Percentiles rank a stretch among this genome's conserved stretches.
phyloP scores from a whole-genome alignment of 2,329 filamentous ascomycete species.

The Diaporthe batatas region DNA sequence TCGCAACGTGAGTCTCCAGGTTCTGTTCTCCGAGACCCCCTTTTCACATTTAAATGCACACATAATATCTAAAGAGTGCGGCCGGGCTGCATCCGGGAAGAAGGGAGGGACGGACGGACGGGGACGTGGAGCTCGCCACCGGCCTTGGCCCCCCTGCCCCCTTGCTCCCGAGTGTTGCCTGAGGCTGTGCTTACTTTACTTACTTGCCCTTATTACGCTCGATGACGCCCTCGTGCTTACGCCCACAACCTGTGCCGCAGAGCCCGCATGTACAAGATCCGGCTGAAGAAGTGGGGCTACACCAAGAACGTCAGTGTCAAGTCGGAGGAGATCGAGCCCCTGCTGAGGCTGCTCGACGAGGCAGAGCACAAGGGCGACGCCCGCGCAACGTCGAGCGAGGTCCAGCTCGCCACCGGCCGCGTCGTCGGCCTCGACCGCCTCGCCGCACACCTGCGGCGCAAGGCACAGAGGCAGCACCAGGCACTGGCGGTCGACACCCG shows the following conservation, averaged over 20 bases:
- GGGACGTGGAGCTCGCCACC: not conserved
- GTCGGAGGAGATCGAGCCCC: slow-evolving; percentile 39
- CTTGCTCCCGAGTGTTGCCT: not conserved
- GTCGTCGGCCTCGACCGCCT: slow-evolving; percentile 40
- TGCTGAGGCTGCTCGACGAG: slow-evolving; percentile 40
- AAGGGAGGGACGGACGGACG: no score
- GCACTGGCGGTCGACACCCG: slow-evolving; percentile 25
- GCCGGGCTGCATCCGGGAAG: not conserved
- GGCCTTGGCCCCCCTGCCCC: not conserved
- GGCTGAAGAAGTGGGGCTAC: slow-evolving; percentile 43
- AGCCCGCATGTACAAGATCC: slow-evolving; percentile 42
- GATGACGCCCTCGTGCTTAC: slow-evolving; percentile 31
- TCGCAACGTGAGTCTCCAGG: slow-evolving; percentile 43
- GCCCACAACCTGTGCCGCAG: slow-evolving; percentile 14
- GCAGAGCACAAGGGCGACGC: slow-evolving; percentile 39
- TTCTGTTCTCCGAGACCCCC: no score
- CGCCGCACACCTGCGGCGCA: slow-evolving; percentile 41
- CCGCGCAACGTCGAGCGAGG: slow-evolving; percentile 37
- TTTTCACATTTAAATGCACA: not conserved
- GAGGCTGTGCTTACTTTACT: slow-evolving; percentile 1
- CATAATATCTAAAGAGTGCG: not conserved
- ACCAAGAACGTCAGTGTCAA: slow-evolving; percentile 42
- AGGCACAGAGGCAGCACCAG: slow-evolving; percentile 35
- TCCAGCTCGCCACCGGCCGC: slow-evolving; percentile 39
- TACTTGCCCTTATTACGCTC: not conserved